Base-by-base conservation (phyloP, 108 stramenopile species). In the Parietichytrium sp. region DNA sequence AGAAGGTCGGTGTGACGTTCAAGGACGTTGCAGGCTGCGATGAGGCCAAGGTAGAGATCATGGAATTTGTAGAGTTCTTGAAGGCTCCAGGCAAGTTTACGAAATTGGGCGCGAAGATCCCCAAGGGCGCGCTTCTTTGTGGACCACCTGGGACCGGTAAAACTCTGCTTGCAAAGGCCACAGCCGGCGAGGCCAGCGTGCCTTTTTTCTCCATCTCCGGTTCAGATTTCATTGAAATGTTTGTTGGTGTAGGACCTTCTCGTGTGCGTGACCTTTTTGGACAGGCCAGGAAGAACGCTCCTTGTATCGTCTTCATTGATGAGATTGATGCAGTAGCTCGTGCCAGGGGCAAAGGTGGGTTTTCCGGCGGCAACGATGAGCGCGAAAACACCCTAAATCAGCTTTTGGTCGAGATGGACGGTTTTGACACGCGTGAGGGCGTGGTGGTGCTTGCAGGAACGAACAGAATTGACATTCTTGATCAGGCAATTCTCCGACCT, bases 251-350 rank as follows among this genome's bases (percentile, higher is more conserved):
- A 13, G 98, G 97, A 6, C 93, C 98, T 6, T 92, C 93, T 7
- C 94, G 98, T 49, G 98, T 98, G n/a, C 91, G 96, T 31, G 97
- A 99, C 83, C 81, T 99, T 3, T 99, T 99, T 91, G 91, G 93
- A 83, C 93, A 96, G 86, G 98, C 97, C 7, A 84, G 96, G 29
- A 86, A 85, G 31, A 91, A 91, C 81, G 92, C 96, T 1, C 97
- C 98, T 2, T 97, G 96, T 86, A 99, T 99, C 84, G 86, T 99
- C 20, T 99, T 99, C 84, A 98, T 99, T 83, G 93, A 97, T 91
- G 96, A 98, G 87, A 97, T 97, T 80, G 98, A 99, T 87, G 97
- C 98, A 30, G 96, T 99, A 10, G 98, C 97, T 23, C 92, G 97
- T 29, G 93, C 95, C 82, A 89, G 97, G 42, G 96, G 96, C 13